A percentile compares a stretch with the other conserved stretches of the same genome.
These are phyloP conservation scores for Colletotrichum incanum DNA, from an alignment of 2,329 filamentous ascomycete species.

Conservation along the genomic window DNA sequence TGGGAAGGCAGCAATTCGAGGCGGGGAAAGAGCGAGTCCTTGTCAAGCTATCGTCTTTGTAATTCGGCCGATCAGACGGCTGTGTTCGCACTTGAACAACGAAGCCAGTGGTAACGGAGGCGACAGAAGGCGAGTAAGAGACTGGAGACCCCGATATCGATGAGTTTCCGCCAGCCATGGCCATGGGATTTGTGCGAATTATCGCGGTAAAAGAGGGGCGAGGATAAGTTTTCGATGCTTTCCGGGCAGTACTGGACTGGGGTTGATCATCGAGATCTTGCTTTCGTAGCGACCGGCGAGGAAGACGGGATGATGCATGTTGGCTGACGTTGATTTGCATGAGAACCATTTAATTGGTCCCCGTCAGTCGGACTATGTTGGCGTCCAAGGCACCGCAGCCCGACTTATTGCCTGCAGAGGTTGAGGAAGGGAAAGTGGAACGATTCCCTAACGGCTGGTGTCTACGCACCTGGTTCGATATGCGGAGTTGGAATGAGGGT, in stretches of 20 bases:
- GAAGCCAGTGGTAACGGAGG: background rate
- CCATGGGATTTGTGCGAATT: background rate
- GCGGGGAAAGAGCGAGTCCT: background rate
- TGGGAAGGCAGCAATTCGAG: background rate
- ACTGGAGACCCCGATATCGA: background rate
- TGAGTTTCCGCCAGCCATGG: background rate
- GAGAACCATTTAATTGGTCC: conserved; percentile 21
- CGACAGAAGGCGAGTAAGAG: background rate
- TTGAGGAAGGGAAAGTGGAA: background rate
- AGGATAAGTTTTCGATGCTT: background rate
- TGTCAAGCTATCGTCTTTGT: background rate
- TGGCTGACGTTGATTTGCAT: conserved; percentile 14
- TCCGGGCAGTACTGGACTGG: background rate
- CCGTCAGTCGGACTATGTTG: background rate
- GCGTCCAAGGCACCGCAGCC: background rate
- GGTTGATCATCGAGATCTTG: conserved; percentile 19
- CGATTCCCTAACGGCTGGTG: background rate
- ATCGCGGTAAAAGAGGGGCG: background rate
- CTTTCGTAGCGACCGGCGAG: background rate
- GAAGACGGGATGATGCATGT: conserved; percentile 38
- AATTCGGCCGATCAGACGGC: too few relatives aligned
- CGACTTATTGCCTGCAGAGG: background rate
- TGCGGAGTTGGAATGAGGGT: background rate
- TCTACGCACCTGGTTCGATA: background rate
- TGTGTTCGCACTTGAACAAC: background rate